Evolutionary conservation across 495 filamentous ascomycete species (phyloP), one percentile per base, ranked within the genome.

Genomic region (Hypoxylon crocopeplum): DNA sequence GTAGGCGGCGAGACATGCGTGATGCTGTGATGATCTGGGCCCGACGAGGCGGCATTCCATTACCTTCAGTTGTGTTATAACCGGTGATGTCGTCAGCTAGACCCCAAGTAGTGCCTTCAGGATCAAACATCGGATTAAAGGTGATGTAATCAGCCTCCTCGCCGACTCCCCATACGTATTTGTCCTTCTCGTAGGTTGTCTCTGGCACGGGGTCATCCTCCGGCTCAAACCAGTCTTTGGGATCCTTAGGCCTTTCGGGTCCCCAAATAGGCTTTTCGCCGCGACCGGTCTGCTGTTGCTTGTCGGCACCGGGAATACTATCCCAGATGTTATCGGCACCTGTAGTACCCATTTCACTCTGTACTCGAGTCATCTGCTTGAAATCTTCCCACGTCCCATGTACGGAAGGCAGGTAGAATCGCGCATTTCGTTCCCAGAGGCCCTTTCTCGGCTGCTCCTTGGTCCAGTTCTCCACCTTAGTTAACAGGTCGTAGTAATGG

Each of bases 301-400:
- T 67, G 17, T 60, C 63, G 37, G 59, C 30, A 61, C 70, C 68
- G n/a, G 77, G 70, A 16, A 74, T 68, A 24, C 72, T 72, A 1
- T 76, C 69, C 86, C 86, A 92, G 40, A 93, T 76, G 68, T 89
- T 92, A 57, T 89, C 86, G 11, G 86, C 80, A 55, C 79, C 84
- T 51, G 86, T 80, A 3, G 87, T 92, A 38, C 91, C 92, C 62
- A 88, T 87, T 63, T 95, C 89, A 2, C 88, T 92, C 63, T 96
- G 91, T 7, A 93, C 89, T 34, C 90, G 85, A n/a, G 94, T 87
- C 87, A 92, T 93, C 52, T 93, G 89, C 55, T 83, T 85, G 78
- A 97, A 98, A 66, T 96, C 89, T 44, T 93, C 91, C 91, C 92
- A 98, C 15, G 81, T 82, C 8, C 92, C 94, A 66, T 98, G 94